These are phyloP conservation scores for Debaryomyces prosopidis DNA, from an alignment of 805 yeast genomes.

Conservation along the genomic window DNA sequence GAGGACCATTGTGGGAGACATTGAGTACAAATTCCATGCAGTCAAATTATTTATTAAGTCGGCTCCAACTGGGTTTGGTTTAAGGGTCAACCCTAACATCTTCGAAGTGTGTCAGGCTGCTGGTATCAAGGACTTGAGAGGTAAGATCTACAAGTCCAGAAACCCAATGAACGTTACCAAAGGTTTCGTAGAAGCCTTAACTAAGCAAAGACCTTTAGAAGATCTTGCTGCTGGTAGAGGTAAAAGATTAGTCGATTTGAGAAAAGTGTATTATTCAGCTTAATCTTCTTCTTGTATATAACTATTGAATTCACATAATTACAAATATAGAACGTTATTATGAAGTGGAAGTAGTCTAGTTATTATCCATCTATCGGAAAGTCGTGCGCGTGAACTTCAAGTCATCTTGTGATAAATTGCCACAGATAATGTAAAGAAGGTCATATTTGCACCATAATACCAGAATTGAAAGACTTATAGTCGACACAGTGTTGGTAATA, in stretches of 20 bases:
- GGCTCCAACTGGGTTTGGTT: constrained; percentile 91
- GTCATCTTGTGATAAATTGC: background rate
- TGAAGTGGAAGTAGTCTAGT: background rate
- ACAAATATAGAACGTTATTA: background rate
- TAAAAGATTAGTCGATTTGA: constrained; percentile 89
- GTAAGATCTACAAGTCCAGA: constrained; percentile 88
- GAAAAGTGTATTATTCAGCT: constrained; percentile 79
- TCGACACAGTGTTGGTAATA: background rate
- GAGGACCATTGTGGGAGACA: constrained; percentile 84
- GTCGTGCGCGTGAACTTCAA: constrained; percentile 3
- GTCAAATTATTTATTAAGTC: constrained; percentile 78
- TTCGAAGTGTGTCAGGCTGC: constrained; percentile 90
- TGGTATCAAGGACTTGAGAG: constrained; percentile 91
- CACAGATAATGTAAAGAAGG: background rate
- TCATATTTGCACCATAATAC: background rate
- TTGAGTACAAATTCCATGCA: constrained; percentile 84
- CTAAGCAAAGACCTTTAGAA: constrained; percentile 76
- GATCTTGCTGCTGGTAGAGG: constrained; percentile 92
- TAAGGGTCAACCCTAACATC: constrained; percentile 86
- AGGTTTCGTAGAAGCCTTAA: constrained; percentile 83
- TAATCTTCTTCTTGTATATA: constrained; percentile 15
- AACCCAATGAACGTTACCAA: constrained; percentile 94
- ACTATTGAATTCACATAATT: constrained; percentile 1
- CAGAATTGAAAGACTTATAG: background rate
- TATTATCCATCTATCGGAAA: background rate